Percentiles rank a stretch among this genome's conserved stretches.
These are phyloP conservation scores for Epichloe hybrida DNA, from an alignment of 2,329 filamentous ascomycete species.

Conservation along the genomic window DNA sequence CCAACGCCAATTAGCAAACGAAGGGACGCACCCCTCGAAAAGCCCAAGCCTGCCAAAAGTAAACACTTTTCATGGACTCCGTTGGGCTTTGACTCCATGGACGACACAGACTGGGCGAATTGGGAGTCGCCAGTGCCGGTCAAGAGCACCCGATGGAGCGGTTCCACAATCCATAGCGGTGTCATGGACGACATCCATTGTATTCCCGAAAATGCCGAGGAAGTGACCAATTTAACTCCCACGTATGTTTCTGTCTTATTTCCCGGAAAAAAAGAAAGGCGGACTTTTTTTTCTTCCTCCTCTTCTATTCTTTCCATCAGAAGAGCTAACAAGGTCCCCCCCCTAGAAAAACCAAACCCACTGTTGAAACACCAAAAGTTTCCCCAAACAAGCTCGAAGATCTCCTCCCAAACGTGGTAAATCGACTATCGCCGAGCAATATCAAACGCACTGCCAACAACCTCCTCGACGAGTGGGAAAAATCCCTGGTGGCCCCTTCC, in stretches of 20 bases:
- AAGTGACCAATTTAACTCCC: slow-evolving; percentile 26
- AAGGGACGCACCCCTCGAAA: slow-evolving; percentile 15
- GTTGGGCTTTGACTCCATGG: slow-evolving; percentile 39
- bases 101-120: slow-evolving; percentile 51
- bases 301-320: background rate
- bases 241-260: background rate
- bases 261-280: too few species aligned
- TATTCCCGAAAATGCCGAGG: slow-evolving; percentile 34
- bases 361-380: slow-evolving; percentile 19
- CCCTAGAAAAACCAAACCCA: slow-evolving; percentile 20
- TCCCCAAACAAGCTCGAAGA: slow-evolving; percentile 35
- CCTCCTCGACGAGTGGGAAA: slow-evolving; percentile 87
- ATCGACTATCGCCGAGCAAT: slow-evolving; percentile 59
- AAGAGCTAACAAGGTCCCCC: background rate
- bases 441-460: slow-evolving; percentile 72
- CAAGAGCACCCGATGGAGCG: slow-evolving; percentile 50
- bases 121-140: slow-evolving; percentile 46
- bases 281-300: background rate
- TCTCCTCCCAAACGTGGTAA: slow-evolving; percentile 55
- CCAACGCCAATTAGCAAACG: slow-evolving; percentile 19
- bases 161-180: slow-evolving; percentile 37
- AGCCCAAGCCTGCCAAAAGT: slow-evolving; percentile 25
- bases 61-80: slow-evolving; percentile 50
- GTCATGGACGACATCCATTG: slow-evolving; percentile 29
- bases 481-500: slow-evolving; percentile 24